Conservation (phyloP, 2,329 filamentous ascomycete genomes). For the Amauroascus niger region DNA sequence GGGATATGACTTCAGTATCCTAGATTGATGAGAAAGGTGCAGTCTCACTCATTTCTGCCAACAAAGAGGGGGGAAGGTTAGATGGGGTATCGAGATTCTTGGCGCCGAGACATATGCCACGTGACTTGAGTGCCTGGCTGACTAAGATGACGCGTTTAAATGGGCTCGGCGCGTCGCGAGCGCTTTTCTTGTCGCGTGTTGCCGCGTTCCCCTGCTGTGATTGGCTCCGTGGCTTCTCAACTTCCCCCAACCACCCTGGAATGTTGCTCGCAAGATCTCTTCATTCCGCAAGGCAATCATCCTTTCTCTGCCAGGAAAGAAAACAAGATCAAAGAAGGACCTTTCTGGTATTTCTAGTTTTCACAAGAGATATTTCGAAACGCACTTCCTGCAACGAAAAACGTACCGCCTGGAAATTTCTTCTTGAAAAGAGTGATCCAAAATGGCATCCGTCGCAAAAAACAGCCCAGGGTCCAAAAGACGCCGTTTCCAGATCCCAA, state of each 20-base stretch:
- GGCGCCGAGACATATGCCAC: too few relatives aligned
- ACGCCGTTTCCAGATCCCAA: conserved; percentile 38
- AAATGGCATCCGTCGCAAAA: conserved; percentile 14
- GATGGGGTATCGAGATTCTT: too few relatives aligned
- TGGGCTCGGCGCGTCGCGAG: background rate
- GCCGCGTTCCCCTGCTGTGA: background rate
- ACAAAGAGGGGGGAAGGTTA: too few relatives aligned
- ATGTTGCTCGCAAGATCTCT: too few relatives aligned
- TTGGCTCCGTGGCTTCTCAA: too few relatives aligned
- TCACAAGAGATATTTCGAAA: background rate
- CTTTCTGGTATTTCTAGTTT: too few relatives aligned
- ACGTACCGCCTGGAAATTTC: background rate
- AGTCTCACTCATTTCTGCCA: too few relatives aligned
- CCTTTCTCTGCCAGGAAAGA: too few relatives aligned
- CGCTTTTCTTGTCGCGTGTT: background rate
- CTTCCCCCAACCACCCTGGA: too few relatives aligned
- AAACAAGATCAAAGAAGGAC: too few relatives aligned
- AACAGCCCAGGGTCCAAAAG: conserved; percentile 31
- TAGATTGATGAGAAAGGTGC: too few relatives aligned
- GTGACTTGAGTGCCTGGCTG: background rate
- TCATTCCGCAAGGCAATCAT: background rate
- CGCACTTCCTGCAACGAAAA: background rate
- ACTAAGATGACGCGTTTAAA: background rate
- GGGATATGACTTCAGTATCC: too few relatives aligned
- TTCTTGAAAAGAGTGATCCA: background rate